Evolutionary conservation across 495 filamentous ascomycete genomes (phyloP), one percentile per base, ranked within the genome.

Genomic region (Daldinia childiae): DNA sequence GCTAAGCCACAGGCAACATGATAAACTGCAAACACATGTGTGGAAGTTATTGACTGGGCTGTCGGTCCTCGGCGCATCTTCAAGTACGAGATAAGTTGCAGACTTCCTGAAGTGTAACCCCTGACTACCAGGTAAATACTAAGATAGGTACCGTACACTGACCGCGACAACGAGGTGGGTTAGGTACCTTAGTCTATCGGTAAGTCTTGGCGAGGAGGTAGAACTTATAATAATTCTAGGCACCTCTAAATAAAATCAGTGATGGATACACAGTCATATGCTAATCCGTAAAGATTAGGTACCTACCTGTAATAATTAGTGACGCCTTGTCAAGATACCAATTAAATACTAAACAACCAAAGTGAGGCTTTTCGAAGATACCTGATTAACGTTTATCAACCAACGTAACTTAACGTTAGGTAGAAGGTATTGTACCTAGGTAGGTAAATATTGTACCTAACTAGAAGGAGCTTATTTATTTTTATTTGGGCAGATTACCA

Each of bases 141-240:
- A 54, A 54, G 6, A 54, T 54, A 54, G 50, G 50, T 54, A 52
- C 50, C 50, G 17, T 30, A 57, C 29, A 57, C 30, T 24, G 30
- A 36, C 54, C 30, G 14, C 30, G 29, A 57, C 14, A 38, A 57
- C 43, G 57, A 61, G 43, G 56, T 55, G 45, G 64, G 39, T 68
- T 61, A 60, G 36, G 52, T 54, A 51, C 26, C n/a, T 51, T 62
- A 38, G 41, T 57, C 38, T 29, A 30, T 58, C 58, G 26, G 55
- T 45, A 56, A 63, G 51, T 66, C 68, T 71, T 71, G 68, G 68
- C 68, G 27, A 62, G 7, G 38, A 62, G 36, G 27, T 65, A 38
- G 39, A 59, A 41, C 30, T 59, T 38, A n/a, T n/a, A n/a, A 11
- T 38, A 54, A 55, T 64, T 55, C 48, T 67, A 72, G 59, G 69